Base-by-base conservation (phyloP, 2,329 filamentous ascomycete species). In the Sarocladium strictum region DNA sequence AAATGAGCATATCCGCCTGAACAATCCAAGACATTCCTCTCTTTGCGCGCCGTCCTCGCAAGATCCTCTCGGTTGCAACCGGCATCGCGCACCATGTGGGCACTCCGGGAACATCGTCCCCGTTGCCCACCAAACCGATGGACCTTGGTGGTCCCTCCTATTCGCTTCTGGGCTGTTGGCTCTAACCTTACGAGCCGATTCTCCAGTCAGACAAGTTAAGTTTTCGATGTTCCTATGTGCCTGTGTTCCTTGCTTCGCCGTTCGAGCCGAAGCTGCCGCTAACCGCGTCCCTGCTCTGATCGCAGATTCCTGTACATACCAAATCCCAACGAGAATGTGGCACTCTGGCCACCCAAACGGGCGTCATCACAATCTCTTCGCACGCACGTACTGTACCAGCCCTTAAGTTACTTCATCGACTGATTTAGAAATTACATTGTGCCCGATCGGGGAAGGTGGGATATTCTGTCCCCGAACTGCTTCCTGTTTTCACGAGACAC, bases 1-100 rank as follows among this genome's bases (percentile, higher is more conserved):
- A 32, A 32, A 32, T 32, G 29, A 7, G 29, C 12, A 12, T 12
- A 12, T 7, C 7, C 29, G 7, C 29, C 7, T 32, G 38, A 43
- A 7, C 38, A 21, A 5, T 7, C 38, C 19, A 43, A 43, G 38
- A 49, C 43, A 49, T 32, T 32, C 14, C 23, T 3, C 43, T n/a
- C 14, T 27, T 15, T 6, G 40, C n/a, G n/a, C n/a, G n/a, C n/a
- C n/a, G n/a, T n/a, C n/a, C n/a, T n/a, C n/a, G n/a, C n/a, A n/a
- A 15, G 23, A 24, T 27, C 23, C 43, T 32, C 26, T 49, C 43
- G 43, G 43, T 32, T 49, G 43, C 43, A 29, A 49, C 43, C 43
- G 43, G 24, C 43, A 45, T 7, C 43, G n/a, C 29, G 43, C 43
- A 29, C 43, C 23, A 49, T 49, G 43, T 49, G 43, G 43, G 43